Evolutionary conservation across 352 stramenopile genomes (phyloP).

Genomic region (Phytopythium ostracodes): DNA sequence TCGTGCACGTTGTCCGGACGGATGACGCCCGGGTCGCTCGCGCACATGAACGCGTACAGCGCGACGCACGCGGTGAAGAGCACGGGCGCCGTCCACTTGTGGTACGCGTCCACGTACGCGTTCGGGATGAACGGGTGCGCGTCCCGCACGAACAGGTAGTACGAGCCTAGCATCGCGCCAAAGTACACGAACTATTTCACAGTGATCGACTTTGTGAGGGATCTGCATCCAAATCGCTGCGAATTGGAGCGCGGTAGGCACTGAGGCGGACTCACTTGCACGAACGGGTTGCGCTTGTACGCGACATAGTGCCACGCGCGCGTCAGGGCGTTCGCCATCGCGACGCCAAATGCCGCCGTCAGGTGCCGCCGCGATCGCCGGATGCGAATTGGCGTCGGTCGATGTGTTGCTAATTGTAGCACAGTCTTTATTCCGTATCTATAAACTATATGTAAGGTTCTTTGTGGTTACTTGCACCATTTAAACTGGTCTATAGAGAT

Average conservation of each 20-base stretch:
- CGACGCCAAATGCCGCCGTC: neutral
- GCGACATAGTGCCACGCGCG: conserved; percentile 56
- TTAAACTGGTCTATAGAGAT: neutral
- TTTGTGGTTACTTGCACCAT: neutral
- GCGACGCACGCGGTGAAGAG: conserved; percentile 54
- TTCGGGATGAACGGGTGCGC: conserved; percentile 60
- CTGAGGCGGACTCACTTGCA: conserved; percentile 31
- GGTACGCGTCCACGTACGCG: conserved; percentile 47
- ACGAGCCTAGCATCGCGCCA: conserved; percentile 56
- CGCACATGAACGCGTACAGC: conserved; percentile 72
- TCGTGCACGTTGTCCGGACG: conserved; percentile 35
- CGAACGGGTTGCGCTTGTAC: conserved; percentile 62
- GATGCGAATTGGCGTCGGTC: neutral
- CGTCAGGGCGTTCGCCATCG: conserved; percentile 20
- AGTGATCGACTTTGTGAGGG: neutral
- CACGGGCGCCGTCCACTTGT: conserved; percentile 55
- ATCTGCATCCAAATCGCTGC: neutral
- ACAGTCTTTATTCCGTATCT: neutral
- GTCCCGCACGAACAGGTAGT: conserved; percentile 67
- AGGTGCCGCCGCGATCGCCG: neutral
- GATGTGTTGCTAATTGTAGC: neutral
- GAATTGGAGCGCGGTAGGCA: neutral
- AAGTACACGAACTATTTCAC: conserved; percentile 85
- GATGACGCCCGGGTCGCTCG: conserved; percentile 73
- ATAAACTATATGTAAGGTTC: neutral